These are phyloP conservation scores for Aspergillus versicolor DNA, from an alignment of 2,329 filamentous ascomycete species.

Conservation along the genomic window DNA sequence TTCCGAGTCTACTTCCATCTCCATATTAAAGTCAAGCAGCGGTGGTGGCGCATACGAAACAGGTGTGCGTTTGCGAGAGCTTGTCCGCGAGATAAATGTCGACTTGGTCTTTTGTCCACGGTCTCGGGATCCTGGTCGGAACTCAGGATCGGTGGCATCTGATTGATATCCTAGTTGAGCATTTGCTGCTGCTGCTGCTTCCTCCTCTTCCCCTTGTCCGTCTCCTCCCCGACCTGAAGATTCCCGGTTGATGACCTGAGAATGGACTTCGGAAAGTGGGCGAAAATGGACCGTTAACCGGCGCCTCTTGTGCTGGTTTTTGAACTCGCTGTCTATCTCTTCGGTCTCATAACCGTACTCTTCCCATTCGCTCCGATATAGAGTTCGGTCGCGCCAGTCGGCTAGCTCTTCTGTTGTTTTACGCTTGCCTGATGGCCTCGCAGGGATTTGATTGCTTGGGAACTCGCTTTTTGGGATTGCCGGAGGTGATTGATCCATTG, in stretches of 20 bases:
- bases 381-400: constrained; percentile 50
- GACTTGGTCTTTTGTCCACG: neutral
- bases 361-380: constrained; percentile 55
- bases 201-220: too few species aligned
- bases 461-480: constrained; percentile 20
- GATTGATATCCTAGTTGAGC: neutral
- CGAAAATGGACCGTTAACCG: constrained; percentile 16
- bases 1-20: neutral
- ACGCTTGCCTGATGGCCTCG: constrained; percentile 28
- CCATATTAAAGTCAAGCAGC: neutral
- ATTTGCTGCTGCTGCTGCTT: neutral
- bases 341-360: constrained; percentile 31
- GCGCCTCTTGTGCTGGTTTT: constrained; percentile 30
- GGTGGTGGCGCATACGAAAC: neutral
- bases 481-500: constrained; percentile 36
- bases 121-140: neutral
- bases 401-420: constrained; percentile 36
- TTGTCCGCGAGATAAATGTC: neutral
- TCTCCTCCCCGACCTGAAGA: too few species aligned
- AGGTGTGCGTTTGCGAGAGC: neutral
- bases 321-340: constrained; percentile 31
- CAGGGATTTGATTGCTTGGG: constrained; percentile 19
- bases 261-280: neutral
- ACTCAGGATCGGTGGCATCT: constrained; percentile 1
- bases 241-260: neutral